Evolutionary conservation across 805 yeast species (phyloP).

Genomic region (Zygotorulaspora florentina): DNA sequence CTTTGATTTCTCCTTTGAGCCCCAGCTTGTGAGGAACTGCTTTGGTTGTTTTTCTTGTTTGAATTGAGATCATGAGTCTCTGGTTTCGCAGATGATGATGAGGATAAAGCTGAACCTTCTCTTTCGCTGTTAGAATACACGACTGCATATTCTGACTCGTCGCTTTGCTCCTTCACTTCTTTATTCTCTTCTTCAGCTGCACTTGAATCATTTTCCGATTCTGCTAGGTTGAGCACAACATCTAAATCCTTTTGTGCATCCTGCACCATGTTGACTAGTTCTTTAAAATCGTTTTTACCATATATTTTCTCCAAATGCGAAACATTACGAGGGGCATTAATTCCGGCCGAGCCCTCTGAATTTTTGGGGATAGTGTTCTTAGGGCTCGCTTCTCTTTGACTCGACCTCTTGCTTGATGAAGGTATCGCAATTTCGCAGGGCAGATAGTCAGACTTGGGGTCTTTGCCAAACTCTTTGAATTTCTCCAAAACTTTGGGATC

Average conservation of each 20-base stretch:
- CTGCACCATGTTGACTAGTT: constrained; percentile 28
- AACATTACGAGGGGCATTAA: constrained; percentile 6
- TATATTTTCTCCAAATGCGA: constrained; percentile 27
- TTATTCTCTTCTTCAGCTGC: constrained; percentile 8
- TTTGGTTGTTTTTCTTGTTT: background rate
- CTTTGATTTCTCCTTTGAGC: constrained; percentile 5
- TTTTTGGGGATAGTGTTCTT: constrained; percentile 2
- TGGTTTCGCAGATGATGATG: constrained; percentile 4
- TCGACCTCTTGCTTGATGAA: constrained; percentile 8
- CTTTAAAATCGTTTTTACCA: constrained; percentile 27
- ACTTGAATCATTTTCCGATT: constrained; percentile 11
- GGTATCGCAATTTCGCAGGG: constrained; percentile 30
- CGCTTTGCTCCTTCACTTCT: background rate
- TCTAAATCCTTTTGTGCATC: constrained; percentile 30
- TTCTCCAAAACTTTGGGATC: constrained; percentile 24
- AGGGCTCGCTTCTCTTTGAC: constrained; percentile 10
- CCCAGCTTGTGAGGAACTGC: background rate
- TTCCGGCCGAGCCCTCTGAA: background rate
- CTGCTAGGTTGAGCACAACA: constrained; percentile 17
- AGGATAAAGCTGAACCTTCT: background rate
- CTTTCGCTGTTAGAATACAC: background rate
- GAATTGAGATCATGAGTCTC: background rate
- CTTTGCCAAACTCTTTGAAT: constrained; percentile 25
- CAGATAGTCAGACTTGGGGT: constrained; percentile 28
- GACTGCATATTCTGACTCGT: background rate